Conservation (phyloP, 2,329 filamentous ascomycete species). For the Arthrinium phaeospermum region DNA sequence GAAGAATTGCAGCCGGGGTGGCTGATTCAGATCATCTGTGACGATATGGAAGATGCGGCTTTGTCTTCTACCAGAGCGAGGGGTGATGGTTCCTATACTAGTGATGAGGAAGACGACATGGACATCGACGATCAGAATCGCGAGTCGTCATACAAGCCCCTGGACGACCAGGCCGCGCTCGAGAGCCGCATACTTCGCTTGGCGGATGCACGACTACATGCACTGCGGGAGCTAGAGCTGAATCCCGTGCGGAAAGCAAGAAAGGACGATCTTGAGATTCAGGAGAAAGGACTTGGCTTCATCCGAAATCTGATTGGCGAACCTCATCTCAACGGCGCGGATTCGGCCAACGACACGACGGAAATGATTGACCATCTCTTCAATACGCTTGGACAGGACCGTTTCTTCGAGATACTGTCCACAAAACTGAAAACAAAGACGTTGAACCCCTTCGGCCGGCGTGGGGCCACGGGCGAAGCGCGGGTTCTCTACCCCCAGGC, state of each 20-base stretch:
- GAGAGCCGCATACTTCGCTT: slow-evolving; percentile 46
- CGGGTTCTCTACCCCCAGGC: slow-evolving; percentile 62
- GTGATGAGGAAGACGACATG: slow-evolving; percentile 62
- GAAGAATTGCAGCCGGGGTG: slow-evolving; percentile 79
- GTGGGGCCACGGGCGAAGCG: slow-evolving; percentile 42
- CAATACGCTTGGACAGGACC: slow-evolving; percentile 73
- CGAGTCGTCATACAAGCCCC: slow-evolving; percentile 28
- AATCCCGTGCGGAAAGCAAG: slow-evolving; percentile 71
- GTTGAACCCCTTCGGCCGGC: slow-evolving; percentile 58
- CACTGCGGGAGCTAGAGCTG: slow-evolving; percentile 68
- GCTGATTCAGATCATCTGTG: slow-evolving; percentile 79
- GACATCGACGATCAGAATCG: slow-evolving; percentile 57
- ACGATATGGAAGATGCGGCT: slow-evolving; percentile 62
- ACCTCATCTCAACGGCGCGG: slow-evolving; percentile 53
- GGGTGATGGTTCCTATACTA: slow-evolving; percentile 35
- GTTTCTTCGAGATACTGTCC: slow-evolving; percentile 80
- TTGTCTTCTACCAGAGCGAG: slow-evolving; percentile 47
- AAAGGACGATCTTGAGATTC: slow-evolving; percentile 81
- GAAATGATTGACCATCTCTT: slow-evolving; percentile 89
- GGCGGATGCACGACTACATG: slow-evolving; percentile 55
- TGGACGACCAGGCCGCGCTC: slow-evolving; percentile 24
- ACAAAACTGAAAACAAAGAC: slow-evolving; percentile 74
- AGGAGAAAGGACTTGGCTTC: slow-evolving; percentile 89
- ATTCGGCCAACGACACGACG: slow-evolving; percentile 56
- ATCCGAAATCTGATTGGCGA: slow-evolving; percentile 87